Conservation (phyloP, 2,329 filamentous ascomycete species). For the Diaporthe sp. region DNA sequence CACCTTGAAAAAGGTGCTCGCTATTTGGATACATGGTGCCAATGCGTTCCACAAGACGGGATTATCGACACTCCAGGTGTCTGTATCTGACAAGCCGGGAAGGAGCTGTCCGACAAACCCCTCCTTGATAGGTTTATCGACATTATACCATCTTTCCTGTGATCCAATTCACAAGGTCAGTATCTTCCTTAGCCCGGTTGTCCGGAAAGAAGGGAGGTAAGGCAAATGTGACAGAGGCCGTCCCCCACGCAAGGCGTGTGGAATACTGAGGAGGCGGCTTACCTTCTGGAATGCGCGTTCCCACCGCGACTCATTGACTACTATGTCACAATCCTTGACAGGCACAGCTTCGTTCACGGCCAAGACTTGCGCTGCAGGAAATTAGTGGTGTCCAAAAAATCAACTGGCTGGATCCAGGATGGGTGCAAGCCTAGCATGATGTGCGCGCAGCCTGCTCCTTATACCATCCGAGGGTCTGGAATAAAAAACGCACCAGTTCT, state of each 20-base stretch:
- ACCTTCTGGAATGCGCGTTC: slow-evolving; percentile 9
- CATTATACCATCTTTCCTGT: slow-evolving; percentile 1
- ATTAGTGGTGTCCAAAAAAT: neutral
- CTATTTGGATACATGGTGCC: neutral
- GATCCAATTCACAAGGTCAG: neutral
- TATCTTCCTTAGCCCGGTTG: rapidly evolving
- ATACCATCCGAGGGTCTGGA: rapidly evolving
- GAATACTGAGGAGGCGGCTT: neutral
- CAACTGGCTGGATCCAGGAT: neutral
- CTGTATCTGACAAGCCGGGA: neutral
- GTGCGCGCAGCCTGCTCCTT: neutral
- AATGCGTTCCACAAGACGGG: neutral
- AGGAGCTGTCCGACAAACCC: slow-evolving; percentile 1
- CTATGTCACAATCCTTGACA: neutral
- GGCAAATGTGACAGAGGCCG: too few relatives aligned
- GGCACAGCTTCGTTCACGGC: neutral
- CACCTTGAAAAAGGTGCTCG: neutral
- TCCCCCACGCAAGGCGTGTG: neutral
- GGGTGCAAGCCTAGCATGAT: neutral
- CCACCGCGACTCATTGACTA: neutral
- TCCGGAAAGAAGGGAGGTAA: too few relatives aligned
- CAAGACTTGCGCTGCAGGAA: neutral
- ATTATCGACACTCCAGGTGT: slow-evolving; percentile 3
- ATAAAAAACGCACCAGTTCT: neutral
- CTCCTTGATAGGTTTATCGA: neutral